Conservation (phyloP, 2,329 filamentous ascomycete species). For the Botryotinia globosa region DNA sequence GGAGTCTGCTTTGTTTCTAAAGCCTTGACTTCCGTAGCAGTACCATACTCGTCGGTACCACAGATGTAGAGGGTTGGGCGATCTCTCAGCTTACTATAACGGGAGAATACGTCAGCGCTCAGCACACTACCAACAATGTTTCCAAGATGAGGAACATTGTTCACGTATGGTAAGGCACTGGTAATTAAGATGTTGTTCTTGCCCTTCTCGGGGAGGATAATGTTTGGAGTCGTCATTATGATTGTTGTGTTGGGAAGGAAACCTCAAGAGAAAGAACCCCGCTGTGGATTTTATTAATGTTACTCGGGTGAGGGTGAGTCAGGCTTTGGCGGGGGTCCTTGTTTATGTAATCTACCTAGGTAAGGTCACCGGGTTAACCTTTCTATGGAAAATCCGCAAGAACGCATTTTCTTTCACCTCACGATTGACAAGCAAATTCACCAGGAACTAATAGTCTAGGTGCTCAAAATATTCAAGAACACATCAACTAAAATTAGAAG, state of each 20-base stretch:
- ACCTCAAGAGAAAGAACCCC: conserved; percentile 10
- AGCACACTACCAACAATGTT: conserved; percentile 87
- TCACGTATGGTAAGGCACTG: conserved; percentile 84
- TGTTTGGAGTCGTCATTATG: conserved; percentile 33
- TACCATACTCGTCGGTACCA: conserved; percentile 92
- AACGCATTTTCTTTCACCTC: neutral
- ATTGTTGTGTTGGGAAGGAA: conserved; percentile 13
- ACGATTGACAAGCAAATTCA: neutral
- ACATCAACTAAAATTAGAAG: neutral
- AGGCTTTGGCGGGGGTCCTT: conserved; percentile 19
- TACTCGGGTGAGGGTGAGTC: conserved; percentile 16
- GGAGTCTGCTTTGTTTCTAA: conserved; percentile 83
- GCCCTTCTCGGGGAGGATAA: conserved; percentile 63
- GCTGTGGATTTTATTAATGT: conserved; percentile 15
- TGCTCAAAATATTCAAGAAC: neutral
- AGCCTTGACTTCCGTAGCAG: conserved; percentile 92
- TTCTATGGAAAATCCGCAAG: neutral
- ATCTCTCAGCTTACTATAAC: conserved; percentile 76
- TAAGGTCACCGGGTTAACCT: no score
- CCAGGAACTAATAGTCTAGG: neutral
- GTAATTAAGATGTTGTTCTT: conserved; percentile 89
- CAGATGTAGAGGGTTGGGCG: conserved; percentile 81
- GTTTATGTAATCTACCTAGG: neutral
- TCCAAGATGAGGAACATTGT: conserved; percentile 77
- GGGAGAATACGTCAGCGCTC: conserved; percentile 81